Conservation (phyloP, 2,329 filamentous ascomycete genomes). For the Ceratocystis albifundus region DNA sequence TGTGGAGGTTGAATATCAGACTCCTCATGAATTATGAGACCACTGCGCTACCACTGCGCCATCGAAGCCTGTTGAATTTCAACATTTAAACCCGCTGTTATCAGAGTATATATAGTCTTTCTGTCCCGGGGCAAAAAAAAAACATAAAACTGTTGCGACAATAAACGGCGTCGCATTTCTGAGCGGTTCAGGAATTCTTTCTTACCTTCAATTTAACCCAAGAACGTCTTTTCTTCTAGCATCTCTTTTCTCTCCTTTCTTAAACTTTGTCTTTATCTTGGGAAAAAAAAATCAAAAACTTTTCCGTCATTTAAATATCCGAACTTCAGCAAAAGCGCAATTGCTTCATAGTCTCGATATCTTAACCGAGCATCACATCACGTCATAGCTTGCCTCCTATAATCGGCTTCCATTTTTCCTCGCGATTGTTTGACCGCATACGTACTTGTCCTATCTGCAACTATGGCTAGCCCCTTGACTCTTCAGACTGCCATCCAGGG, state of each 20-base stretch:
- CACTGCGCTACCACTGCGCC: conserved; percentile 24
- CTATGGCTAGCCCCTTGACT: conserved; percentile 30
- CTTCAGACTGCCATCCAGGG: conserved; percentile 42
- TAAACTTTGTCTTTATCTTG: too few species aligned
- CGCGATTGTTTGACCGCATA: too few species aligned
- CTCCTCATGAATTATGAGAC: conserved; percentile 24
- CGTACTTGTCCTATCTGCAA: background rate
- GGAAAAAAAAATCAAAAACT: too few species aligned
- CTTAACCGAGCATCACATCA: background rate
- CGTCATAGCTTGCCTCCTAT: background rate
- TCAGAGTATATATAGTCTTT: too few species aligned
- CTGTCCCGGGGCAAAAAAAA: too few species aligned
- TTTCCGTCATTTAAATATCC: too few species aligned
- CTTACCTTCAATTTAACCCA: background rate
- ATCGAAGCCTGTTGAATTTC: conserved; percentile 24
- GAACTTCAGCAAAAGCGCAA: background rate
- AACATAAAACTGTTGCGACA: background rate
- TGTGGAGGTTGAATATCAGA: conserved; percentile 22
- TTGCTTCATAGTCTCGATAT: background rate
- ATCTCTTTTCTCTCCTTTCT: background rate
- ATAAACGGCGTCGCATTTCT: background rate
- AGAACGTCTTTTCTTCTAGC: background rate
- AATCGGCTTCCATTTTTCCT: background rate
- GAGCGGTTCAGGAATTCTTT: background rate
- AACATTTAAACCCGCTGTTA: too few species aligned